These are phyloP conservation scores for Malassezia arunalokei DNA, from an alignment of 1,284 basidiomycete species.

Conservation along the genomic window DNA sequence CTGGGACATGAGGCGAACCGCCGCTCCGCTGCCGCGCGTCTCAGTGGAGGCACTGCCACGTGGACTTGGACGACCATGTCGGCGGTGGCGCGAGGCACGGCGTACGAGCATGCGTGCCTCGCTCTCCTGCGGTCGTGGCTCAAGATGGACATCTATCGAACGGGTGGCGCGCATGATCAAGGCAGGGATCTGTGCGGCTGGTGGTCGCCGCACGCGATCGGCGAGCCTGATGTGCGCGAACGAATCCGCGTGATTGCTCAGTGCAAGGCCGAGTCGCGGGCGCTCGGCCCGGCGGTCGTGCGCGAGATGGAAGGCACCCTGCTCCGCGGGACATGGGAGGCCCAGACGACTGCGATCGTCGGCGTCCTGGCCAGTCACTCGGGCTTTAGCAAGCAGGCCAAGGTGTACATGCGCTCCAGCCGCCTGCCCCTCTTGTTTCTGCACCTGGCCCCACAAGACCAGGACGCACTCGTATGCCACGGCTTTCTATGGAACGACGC, in stretches of 20 bases:
- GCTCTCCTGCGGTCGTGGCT: slow-evolving; percentile 56
- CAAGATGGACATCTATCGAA: slow-evolving; percentile 61
- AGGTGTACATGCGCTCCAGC: slow-evolving; percentile 23
- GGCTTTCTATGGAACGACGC: slow-evolving; percentile 18
- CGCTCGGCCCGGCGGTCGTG: slow-evolving; percentile 63
- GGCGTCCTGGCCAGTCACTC: slow-evolving; percentile 15
- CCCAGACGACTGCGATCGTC: background rate
- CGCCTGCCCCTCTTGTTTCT: slow-evolving; percentile 20
- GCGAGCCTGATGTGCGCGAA: slow-evolving; percentile 34
- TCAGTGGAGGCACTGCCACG: background rate
- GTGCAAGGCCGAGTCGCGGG: slow-evolving; percentile 77
- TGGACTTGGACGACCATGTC: background rate
- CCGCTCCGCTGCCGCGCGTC: background rate
- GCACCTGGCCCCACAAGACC: slow-evolving; percentile 14
- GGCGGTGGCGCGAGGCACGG: slow-evolving; percentile 55
- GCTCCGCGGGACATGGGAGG: slow-evolving; percentile 17
- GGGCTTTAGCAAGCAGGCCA: slow-evolving; percentile 27
- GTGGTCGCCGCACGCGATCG: slow-evolving; percentile 60
- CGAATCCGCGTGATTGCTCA: slow-evolving; percentile 61
- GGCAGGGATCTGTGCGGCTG: slow-evolving; percentile 79
- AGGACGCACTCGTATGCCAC: background rate
- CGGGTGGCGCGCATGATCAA: slow-evolving; percentile 70
- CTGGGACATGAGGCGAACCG: background rate
- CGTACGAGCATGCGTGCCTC: slow-evolving; percentile 63
- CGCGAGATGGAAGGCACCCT: slow-evolving; percentile 61